Conservation (phyloP, 768 basidiomycete species). For the Hirschioporus abietinus region DNA sequence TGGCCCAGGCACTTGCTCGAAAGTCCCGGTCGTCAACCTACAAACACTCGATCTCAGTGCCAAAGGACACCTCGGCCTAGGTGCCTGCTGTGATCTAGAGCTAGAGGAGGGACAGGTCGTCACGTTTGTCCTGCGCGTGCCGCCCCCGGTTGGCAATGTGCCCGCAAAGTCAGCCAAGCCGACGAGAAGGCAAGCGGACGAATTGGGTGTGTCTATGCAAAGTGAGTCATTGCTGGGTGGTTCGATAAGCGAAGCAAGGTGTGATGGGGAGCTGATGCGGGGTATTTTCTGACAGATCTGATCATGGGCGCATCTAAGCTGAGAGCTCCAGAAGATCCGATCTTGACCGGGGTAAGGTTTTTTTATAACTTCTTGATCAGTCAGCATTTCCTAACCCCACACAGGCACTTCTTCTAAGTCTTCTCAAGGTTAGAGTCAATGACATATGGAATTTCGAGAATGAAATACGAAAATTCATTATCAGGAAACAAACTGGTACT, state of each 20-base stretch:
- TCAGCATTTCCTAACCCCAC: background rate
- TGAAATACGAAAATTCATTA: slow-evolving; percentile 9
- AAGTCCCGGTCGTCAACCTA: slow-evolving; percentile 49
- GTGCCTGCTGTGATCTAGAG: slow-evolving; percentile 50
- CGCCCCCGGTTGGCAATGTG: slow-evolving; percentile 33
- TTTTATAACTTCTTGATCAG: background rate
- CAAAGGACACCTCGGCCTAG: slow-evolving; percentile 72
- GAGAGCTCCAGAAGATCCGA: slow-evolving; percentile 61
- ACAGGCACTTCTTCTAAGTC: slow-evolving; percentile 49
- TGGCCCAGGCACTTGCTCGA: slow-evolving; percentile 21
- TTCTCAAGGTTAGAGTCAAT: slow-evolving; percentile 42
- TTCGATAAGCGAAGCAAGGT: background rate
- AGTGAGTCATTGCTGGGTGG: slow-evolving; percentile 23
- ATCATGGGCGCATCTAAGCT: slow-evolving; percentile 39
- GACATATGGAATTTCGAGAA: background rate
- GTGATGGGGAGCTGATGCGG: background rate
- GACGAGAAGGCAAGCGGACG: slow-evolving; percentile 33
- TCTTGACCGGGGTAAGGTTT: slow-evolving; percentile 50
- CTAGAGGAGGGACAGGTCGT: slow-evolving; percentile 83
- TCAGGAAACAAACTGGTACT: slow-evolving; percentile 72
- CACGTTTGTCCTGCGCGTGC: slow-evolving; percentile 80
- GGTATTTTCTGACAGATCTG: slow-evolving; percentile 27
- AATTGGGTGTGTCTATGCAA: slow-evolving; percentile 41
- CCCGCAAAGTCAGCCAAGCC: slow-evolving; percentile 27
- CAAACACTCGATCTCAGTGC: slow-evolving; percentile 56